phyloP scores from a whole-genome alignment of 352 stramenopile species.

The Globisporangium cystogenes region DNA sequence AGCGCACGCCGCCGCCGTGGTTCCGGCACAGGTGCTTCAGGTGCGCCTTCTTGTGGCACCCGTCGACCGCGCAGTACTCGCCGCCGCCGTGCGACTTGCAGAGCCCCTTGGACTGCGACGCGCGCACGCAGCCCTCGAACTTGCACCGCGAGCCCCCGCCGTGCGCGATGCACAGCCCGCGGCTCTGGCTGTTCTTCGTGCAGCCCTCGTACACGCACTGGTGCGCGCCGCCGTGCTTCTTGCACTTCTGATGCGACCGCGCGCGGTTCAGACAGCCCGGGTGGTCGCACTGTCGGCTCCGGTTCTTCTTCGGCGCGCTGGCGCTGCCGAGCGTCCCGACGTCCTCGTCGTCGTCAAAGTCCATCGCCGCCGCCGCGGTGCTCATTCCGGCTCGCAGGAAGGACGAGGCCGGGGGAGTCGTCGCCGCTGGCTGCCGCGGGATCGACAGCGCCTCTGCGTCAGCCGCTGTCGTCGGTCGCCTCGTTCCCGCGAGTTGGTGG shows the following conservation, averaged over 20 bases:
- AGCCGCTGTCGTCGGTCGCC: neutral
- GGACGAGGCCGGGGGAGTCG: neutral
- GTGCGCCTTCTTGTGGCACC: conserved; percentile 84
- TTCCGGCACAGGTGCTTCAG: conserved; percentile 81
- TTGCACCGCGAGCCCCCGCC: conserved; percentile 78
- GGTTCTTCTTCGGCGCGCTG: conserved; percentile 15
- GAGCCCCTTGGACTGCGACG: conserved; percentile 80
- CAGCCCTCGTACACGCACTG: conserved; percentile 82
- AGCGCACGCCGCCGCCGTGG: conserved; percentile 81
- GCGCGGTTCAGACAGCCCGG: conserved; percentile 73
- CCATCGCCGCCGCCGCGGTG: neutral
- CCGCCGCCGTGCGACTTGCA: conserved; percentile 84
- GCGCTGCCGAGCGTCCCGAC: conserved; percentile 16
- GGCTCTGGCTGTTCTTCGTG: conserved; percentile 85
- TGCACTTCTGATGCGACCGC: conserved; percentile 84
- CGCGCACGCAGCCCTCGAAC: conserved; percentile 67
- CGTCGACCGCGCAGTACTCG: conserved; percentile 75
- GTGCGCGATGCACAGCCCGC: conserved; percentile 80
- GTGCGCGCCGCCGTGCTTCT: conserved; percentile 85
- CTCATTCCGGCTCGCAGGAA: conserved; percentile 1
- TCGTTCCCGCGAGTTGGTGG: neutral
- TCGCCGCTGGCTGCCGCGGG: conserved; percentile 3
- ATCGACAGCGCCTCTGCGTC: neutral
- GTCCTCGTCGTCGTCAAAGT: conserved; percentile 1
- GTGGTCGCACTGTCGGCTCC: conserved; percentile 64